These are phyloP conservation scores for Diaporthe sp. DNA, from an alignment of 2,329 filamentous ascomycete genomes.

Conservation along the genomic window DNA sequence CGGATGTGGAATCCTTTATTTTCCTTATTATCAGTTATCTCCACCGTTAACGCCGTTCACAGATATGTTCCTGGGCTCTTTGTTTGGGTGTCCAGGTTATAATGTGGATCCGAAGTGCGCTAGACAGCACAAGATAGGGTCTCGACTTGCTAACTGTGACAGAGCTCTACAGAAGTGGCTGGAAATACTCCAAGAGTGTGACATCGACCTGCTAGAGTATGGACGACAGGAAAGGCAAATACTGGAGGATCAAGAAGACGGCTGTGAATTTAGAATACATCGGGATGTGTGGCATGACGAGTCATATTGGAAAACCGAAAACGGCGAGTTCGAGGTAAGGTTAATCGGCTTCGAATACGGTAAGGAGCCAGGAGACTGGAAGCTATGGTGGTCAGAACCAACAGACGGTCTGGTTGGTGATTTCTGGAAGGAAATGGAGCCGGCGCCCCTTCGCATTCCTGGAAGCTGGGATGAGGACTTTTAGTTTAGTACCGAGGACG, in stretches of 20 bases:
- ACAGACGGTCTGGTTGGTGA: background rate
- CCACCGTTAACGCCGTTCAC: background rate
- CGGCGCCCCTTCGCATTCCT: background rate
- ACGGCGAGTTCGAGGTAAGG: background rate
- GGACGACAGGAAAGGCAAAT: background rate
- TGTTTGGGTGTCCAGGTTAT: rapidly evolving
- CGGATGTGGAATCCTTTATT: rapidly evolving
- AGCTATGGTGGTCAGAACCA: slow-evolving; percentile 9
- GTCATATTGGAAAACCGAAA: rapidly evolving
- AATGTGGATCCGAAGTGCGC: rapidly evolving
- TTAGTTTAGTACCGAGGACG: too few species aligned
- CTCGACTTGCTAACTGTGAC: background rate
- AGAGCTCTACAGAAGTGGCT: background rate
- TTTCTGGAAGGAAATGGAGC: background rate
- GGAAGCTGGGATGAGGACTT: slow-evolving; percentile 3
- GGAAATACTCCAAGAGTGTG: background rate
- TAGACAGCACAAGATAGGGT: background rate
- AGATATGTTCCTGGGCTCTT: background rate
- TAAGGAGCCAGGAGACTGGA: background rate
- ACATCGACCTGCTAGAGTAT: background rate
- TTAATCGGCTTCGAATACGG: background rate
- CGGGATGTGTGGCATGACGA: background rate
- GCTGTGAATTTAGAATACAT: background rate
- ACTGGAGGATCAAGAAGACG: background rate
- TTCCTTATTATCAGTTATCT: background rate